Evolutionary conservation across 73 alveolate species (phyloP), one percentile per base, ranked within the genome.

Genomic region (Uronychia setigera): DNA sequence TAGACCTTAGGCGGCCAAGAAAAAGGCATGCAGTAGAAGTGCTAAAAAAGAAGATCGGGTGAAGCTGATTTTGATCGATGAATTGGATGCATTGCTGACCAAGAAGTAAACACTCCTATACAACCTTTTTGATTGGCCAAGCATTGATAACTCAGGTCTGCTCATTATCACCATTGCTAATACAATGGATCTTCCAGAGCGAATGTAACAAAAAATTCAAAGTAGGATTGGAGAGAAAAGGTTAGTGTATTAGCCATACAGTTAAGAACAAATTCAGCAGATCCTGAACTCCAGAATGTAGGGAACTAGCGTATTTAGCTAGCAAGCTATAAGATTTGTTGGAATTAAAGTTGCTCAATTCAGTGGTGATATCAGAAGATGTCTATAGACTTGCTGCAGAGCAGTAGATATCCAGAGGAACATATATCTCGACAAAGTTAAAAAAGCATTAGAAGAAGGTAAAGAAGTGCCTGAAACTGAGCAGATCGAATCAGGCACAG

Each of bases 151-250:
- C 30, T 97, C 99, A 1, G 85, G 94, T 60, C 83, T 97, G 60
- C 93, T 96, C 14, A 93, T 96, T 27, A 88, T 96, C 32, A 85
- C 98, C 32, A 98, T 98, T 79, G 98, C 99, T 1, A 98, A 98
- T 74, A 98, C 99, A n/a, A 95, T 97, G 97, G 99, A 98, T 88
- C 89, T 98, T 30, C 99, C 99, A 29, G 98, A 98, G 78, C 85
- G 92, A 78, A 86, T 98, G 80, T 60, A 85, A 76, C 96, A 93
- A 1, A 98, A 95, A 90, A 91, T 98, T 35, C 58, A 85, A 79
- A 90, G 98, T 76, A 91, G 99, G 89, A 94, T 98, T 79, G 99
- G 99, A 29, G 92, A 91, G 78, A 96, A 96, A 76, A 82, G 98
- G 81, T 82, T 98, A 33, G 98, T 97, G 83, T 98, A 95, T 83